Evolutionary conservation across 2,329 filamentous ascomycete species (phyloP).

Genomic region (Macrophomina pseudophaseolina): DNA sequence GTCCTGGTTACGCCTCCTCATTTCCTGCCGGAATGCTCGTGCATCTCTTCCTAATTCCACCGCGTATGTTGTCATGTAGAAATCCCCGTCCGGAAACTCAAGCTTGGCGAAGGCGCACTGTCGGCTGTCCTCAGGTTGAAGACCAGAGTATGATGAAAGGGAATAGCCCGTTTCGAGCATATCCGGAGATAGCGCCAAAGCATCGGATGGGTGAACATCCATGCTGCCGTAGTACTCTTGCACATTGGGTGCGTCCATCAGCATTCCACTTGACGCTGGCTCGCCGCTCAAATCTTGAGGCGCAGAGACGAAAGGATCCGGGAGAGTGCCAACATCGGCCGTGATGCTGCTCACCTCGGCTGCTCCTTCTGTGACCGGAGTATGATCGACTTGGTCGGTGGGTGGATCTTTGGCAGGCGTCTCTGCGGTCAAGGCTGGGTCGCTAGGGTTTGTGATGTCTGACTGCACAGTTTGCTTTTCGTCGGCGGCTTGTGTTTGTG

Average conservation of each 20-base stretch:
- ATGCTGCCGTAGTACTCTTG: slow-evolving; percentile 13
- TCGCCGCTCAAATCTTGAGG: slow-evolving; percentile 4
- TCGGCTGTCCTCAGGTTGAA: slow-evolving; percentile 22
- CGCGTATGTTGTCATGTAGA: slow-evolving; percentile 77
- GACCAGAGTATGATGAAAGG: neutral
- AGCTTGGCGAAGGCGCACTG: slow-evolving; percentile 67
- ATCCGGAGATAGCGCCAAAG: slow-evolving; percentile 21
- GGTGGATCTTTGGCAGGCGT: neutral
- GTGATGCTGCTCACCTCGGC: neutral
- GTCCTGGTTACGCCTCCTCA: slow-evolving; percentile 43
- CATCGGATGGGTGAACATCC: slow-evolving; percentile 22
- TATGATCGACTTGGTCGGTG: neutral
- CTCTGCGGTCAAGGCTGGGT: neutral
- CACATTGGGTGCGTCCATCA: slow-evolving; percentile 5
- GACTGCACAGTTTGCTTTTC: slow-evolving; percentile 19
- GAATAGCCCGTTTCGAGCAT: slow-evolving; percentile 2
- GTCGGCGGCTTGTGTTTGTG: slow-evolving; percentile 18
- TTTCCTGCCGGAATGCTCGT: slow-evolving; percentile 58
- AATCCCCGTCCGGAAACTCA: slow-evolving; percentile 75
- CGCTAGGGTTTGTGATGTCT: slow-evolving; percentile 5
- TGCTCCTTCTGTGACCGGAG: neutral
- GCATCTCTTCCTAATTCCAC: slow-evolving; percentile 76
- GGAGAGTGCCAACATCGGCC: neutral
- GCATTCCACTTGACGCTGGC: neutral
- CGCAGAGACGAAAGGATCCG: slow-evolving; percentile 7